Evolutionary conservation across 371 early-diverging fungal genomes (phyloP), one percentile per base, ranked within the genome.

Genomic region (Choanephora cucurbitarum): DNA sequence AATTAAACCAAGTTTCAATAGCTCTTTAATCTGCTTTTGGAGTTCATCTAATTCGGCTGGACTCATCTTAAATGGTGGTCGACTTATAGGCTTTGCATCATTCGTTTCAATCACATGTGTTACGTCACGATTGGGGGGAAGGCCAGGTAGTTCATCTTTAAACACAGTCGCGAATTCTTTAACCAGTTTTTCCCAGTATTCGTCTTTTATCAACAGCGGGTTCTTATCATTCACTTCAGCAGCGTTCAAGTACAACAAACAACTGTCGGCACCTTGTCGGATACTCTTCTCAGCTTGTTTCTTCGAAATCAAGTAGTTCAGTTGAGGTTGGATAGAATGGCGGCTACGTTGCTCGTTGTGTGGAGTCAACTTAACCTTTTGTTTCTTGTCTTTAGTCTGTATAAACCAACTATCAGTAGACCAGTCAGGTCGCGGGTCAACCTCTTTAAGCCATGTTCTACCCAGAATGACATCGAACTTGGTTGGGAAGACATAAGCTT

Each of bases 61-160:
- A 19, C 63, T 64, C 55, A 71, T 58, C 21, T 57, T 57, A 56
- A n/a, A n/a, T n/a, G n/a, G n/a, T n/a, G n/a, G n/a, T n/a, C n/a
- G n/a, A n/a, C n/a, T n/a, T n/a, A n/a, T n/a, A n/a, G n/a, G n/a
- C n/a, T n/a, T n/a, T n/a, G n/a, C n/a, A n/a, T n/a, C n/a, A n/a
- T n/a, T n/a, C n/a, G n/a, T n/a, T n/a, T n/a, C n/a, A n/a, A n/a
- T n/a, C n/a, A n/a, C n/a, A n/a, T n/a, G n/a, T n/a, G n/a, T n/a
- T n/a, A n/a, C n/a, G n/a, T n/a, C n/a, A n/a, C n/a, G n/a, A n/a
- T n/a, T n/a, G n/a, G n/a, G n/a, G n/a, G n/a, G n/a, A n/a, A n/a
- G n/a, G n/a, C n/a, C n/a, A n/a, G n/a, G n/a, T n/a, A n/a, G n/a
- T n/a, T n/a, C n/a, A n/a, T n/a, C n/a, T n/a, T n/a, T n/a, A n/a